phyloP scores from a whole-genome alignment of 129 eudicot genomes.

The Flaveria sonorensis region DNA sequence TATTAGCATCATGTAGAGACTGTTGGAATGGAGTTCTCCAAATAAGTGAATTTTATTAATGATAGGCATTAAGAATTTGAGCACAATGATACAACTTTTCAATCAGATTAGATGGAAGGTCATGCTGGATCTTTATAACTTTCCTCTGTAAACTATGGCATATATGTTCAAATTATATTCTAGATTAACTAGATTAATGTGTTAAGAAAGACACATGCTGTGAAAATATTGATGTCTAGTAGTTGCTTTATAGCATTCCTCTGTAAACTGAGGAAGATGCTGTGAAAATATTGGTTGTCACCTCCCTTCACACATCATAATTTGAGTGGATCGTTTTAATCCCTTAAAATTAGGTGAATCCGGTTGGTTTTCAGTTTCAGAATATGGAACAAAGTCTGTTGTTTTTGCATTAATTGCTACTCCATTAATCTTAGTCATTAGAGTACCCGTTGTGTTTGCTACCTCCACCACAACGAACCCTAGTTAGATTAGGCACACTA shows the following conservation, averaged over 20 bases:
- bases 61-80: not conserved
- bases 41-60: slow-evolving; percentile 4
- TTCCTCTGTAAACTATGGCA: not conserved
- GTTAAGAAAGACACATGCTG: not conserved
- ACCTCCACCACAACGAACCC: no score
- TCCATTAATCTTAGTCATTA: no score
- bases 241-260: no score
- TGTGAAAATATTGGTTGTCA: not conserved
- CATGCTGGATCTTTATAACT: not conserved
- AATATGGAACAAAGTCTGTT: no score
- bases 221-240: not conserved
- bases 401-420: no score
- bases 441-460: no score
- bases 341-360: no score
- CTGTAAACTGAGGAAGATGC: no score
- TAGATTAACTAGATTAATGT: not conserved
- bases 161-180: not conserved
- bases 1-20: not conserved
- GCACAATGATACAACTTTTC: slow-evolving; percentile 11
- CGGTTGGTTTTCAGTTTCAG: no score
- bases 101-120: slow-evolving; percentile 9
- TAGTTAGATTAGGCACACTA: no score
- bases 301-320: not conserved
- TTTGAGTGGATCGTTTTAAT: not conserved
- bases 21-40: not conserved